Evolutionary conservation across 2,329 filamentous ascomycete species (phyloP), one percentile per base, ranked within the genome.

Genomic region (Nigrograna mackinnonii): DNA sequence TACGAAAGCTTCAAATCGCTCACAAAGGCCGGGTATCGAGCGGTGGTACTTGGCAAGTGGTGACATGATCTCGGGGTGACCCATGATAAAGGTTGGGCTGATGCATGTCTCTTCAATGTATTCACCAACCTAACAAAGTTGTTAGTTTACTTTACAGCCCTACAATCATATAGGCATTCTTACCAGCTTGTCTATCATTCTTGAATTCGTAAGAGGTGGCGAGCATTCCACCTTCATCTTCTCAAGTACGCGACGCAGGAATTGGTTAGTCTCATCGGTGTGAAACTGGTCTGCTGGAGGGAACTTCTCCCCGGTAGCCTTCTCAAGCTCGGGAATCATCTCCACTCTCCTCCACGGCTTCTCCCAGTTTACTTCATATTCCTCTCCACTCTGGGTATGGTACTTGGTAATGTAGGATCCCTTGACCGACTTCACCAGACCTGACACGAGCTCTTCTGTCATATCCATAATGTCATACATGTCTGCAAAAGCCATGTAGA

Each of bases 1-100:
- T 34, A 96, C 94, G 57, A 99, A 99, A 9, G 89, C 91, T 74
- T 99, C 94, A 70, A 97, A 97, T 41, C 94, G 88, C 78, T 99
- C 94, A 69, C 91, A 96, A 89, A 99, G 82, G 60, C 92, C 94
- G 39, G 86, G 80, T 50, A 83, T 82, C 35, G 79, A 74, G 54
- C 94, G 88, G 73, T 96, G 89, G 71, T 91, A 91, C 80, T 99
- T 99, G 77, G 94, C 94, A 14, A 99, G 79, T 6, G 94, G 94
- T 13, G 89, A 94, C 92, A 97, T 95, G 80, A 91, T 86, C 64
- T 87, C 69, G 9, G 73, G 84, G 71, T 96, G 89, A n/a, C 87
- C 88, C 5, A 79, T 86, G 69, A 95, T 94, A 75, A 94, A 94
- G 32, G 89, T 96, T 2, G 94, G 92, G 79, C 92, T 96, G 68